Evolutionary conservation across 805 yeast species (phyloP).

Genomic region (Yarrowia phangngaensis): DNA sequence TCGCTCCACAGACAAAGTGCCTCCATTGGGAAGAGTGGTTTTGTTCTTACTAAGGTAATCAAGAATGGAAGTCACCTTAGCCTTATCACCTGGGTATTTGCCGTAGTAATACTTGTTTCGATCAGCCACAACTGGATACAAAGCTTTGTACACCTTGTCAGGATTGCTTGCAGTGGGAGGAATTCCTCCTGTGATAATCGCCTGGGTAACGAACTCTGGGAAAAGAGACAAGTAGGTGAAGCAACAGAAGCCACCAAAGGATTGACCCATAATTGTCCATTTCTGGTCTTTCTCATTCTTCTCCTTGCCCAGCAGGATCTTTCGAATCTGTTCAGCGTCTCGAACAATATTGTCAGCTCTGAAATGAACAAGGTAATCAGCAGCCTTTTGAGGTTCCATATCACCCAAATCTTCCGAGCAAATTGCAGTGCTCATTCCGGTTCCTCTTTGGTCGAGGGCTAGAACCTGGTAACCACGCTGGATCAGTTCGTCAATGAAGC

Average conservation of each 20-base stretch:
- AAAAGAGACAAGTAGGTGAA: constrained; percentile 49
- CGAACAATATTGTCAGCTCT: constrained; percentile 47
- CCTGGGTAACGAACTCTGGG: constrained; percentile 44
- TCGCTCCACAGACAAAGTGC: constrained; percentile 48
- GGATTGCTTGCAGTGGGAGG: constrained; percentile 50
- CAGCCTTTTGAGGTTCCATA: constrained; percentile 36
- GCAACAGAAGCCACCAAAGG: constrained; percentile 54
- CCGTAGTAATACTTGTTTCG: constrained; percentile 48
- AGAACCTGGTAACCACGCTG: constrained; percentile 46
- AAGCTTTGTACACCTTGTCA: constrained; percentile 49
- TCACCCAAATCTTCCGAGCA: constrained; percentile 36
- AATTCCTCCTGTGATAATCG: constrained; percentile 54
- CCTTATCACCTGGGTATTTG: constrained; percentile 49
- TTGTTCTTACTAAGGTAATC: constrained; percentile 21
- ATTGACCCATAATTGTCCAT: constrained; percentile 56
- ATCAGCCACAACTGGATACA: constrained; percentile 47
- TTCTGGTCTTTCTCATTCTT: constrained; percentile 39
- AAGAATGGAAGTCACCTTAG: constrained; percentile 39
- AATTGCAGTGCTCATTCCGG: constrained; percentile 52
- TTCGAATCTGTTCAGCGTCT: constrained; percentile 50
- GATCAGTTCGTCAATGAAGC: constrained; percentile 42
- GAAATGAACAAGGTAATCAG: constrained; percentile 46
- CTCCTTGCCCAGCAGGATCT: constrained; percentile 39
- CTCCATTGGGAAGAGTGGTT: constrained; percentile 50
- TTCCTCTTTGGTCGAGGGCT: constrained; percentile 58